A percentile compares a stretch with the other conserved stretches of the same genome.
phyloP scores from a whole-genome alignment of 176 grass and related monocot species.

The Oryza glumipatula region DNA sequence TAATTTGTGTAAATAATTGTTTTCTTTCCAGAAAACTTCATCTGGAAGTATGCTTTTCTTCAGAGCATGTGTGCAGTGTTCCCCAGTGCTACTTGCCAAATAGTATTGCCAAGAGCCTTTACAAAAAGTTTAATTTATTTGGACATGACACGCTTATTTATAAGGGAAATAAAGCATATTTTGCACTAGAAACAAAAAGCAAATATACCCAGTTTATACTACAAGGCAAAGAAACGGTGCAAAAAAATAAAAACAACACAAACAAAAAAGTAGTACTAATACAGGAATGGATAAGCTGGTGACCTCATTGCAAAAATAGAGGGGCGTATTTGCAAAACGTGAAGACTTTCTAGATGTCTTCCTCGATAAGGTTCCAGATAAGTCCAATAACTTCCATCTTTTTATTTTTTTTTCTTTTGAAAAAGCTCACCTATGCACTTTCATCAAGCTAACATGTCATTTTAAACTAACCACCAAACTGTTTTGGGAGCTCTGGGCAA shows the following conservation, averaged over 20 bases:
- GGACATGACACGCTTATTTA: not conserved
- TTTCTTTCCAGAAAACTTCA: too few relatives aligned
- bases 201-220: not conserved
- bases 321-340: conserved; percentile 22
- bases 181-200: conserved; percentile 11
- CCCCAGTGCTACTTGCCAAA: not conserved
- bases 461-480: conserved; percentile 8
- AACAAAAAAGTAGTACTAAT: not conserved
- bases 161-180: not conserved
- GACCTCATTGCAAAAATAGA: not conserved
- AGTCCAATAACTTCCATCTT: conserved; percentile 21
- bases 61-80: too few relatives aligned
- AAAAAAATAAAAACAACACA: not conserved
- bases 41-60: too few relatives aligned
- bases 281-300: conserved; percentile 31
- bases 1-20: too few relatives aligned
- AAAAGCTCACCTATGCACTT: conserved; percentile 35
- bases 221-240: not conserved
- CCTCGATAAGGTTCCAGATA: conserved; percentile 46
- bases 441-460: conserved; percentile 19
- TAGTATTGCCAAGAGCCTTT: not conserved
- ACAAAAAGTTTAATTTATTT: not conserved
- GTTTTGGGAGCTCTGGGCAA: not conserved
- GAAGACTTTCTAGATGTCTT: conserved; percentile 46
- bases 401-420: conserved; percentile 8